These are phyloP conservation scores for Pulveroboletus sp. DNA, from an alignment of 1,284 basidiomycete genomes.

Conservation along the genomic window DNA sequence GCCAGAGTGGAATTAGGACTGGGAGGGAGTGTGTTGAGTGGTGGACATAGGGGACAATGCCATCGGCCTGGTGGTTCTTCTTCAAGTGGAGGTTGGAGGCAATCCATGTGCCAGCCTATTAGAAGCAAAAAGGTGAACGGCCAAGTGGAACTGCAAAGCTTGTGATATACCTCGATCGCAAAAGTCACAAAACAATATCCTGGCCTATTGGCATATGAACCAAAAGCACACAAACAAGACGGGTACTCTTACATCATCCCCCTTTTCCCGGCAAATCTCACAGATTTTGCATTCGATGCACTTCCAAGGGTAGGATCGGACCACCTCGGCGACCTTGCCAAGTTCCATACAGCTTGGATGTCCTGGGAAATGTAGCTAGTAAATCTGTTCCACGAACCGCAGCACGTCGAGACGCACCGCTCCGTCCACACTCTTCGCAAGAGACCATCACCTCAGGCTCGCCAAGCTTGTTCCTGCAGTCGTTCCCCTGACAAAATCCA, in stretches of 20 bases:
- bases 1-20: constrained; percentile 16
- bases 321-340: constrained; percentile 45
- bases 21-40: constrained; percentile 25
- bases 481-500: constrained; percentile 63
- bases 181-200: constrained; percentile 89
- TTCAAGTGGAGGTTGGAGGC: constrained; percentile 72
- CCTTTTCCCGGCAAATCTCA: constrained; percentile 83
- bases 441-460: constrained; percentile 62
- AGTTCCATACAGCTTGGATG: constrained; percentile 78
- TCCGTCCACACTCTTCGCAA: constrained; percentile 66
- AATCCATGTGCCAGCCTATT: constrained; percentile 88
- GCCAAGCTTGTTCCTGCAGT: constrained; percentile 51
- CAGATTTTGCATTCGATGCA: constrained; percentile 95
- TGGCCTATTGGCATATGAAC: constrained; percentile 47
- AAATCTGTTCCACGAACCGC: constrained; percentile 26
- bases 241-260: constrained; percentile 75
- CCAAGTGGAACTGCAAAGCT: not conserved
- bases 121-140: constrained; percentile 7
- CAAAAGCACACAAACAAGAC: constrained; percentile 8
- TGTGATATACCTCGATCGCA: constrained; percentile 79
- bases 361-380: constrained; percentile 39
- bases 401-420: constrained; percentile 38
- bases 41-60: constrained; percentile 66
- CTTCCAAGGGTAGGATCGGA: constrained; percentile 78
- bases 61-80: constrained; percentile 73